phyloP scores from a whole-genome alignment of 179 eudicot species.

The Camellia oleifera region DNA sequence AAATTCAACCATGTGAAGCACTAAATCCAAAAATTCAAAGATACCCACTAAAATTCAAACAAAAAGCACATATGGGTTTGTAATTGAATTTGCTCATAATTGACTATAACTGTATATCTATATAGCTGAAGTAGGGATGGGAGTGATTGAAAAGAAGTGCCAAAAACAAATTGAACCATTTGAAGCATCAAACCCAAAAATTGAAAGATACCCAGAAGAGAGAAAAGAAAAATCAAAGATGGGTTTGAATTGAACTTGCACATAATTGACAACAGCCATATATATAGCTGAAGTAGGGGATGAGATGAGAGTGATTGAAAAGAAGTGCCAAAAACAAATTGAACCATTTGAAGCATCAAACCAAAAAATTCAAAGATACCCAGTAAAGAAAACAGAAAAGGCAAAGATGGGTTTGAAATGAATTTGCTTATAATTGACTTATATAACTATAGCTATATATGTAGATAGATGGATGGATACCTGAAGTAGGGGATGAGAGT shows the following conservation, averaged over 20 bases:
- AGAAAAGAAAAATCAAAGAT: not conserved
- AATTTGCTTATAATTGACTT: not conserved
- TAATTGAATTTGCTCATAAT: not conserved
- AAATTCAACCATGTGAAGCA: not conserved
- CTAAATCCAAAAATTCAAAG: not conserved
- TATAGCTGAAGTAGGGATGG: slow-evolving; percentile 40
- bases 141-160: no score
- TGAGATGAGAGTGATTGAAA: slow-evolving; percentile 51
- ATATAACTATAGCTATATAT: not conserved
- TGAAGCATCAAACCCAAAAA: not conserved
- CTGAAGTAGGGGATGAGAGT: slow-evolving; percentile 75
- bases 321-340: not conserved
- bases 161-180: not conserved
- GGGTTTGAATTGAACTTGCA: not conserved
- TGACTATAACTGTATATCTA: not conserved
- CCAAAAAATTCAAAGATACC: slow-evolving; percentile 2
- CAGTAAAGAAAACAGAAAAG: not conserved
- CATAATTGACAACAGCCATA: not conserved
- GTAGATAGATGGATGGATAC: slow-evolving; percentile 17
- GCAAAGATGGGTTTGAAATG: not conserved
- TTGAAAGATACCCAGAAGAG: no score
- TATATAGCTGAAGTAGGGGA: slow-evolving; percentile 59
- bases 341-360: not conserved
- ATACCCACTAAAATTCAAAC: not conserved
- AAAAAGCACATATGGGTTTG: not conserved